A percentile compares a stretch with the other conserved stretches of the same genome.
Conservation (phyloP, 2,329 filamentous ascomycete genomes). For the Ilyonectria robusta region DNA sequence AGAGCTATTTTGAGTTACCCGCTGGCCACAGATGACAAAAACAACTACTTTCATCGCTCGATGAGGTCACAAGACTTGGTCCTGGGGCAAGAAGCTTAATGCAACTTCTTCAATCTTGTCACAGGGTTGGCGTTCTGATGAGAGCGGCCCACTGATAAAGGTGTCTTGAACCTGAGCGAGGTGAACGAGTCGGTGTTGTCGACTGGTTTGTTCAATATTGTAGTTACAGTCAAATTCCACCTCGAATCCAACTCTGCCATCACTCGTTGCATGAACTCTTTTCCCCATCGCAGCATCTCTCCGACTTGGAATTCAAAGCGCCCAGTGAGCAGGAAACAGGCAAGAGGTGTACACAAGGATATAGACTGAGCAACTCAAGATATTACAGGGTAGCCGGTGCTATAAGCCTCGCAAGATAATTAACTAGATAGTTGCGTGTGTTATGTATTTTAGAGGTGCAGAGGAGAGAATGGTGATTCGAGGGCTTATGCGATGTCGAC, state of each 20-base stretch:
- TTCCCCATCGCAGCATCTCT: slow-evolving; percentile 7
- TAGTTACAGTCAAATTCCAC: slow-evolving; percentile 25
- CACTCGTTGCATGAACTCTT: slow-evolving; percentile 10
- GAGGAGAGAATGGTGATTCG: no score
- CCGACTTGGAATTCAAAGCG: slow-evolving; percentile 19
- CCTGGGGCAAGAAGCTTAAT: slow-evolving; percentile 10
- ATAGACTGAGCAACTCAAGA: slow-evolving; percentile 11
- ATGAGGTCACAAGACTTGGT: slow-evolving; percentile 6
- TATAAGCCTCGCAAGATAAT: not conserved
- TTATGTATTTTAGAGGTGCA: no score
- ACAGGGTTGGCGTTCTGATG: not conserved
- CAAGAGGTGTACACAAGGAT: slow-evolving; percentile 22
- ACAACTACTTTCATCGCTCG: not conserved
- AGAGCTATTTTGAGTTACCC: not conserved
- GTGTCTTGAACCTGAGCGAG: not conserved
- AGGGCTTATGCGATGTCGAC: no score
- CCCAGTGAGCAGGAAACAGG: slow-evolving; percentile 25
- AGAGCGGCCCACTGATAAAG: not conserved
- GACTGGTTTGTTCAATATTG: not conserved
- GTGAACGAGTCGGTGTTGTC: slow-evolving; percentile 2
- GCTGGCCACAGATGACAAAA: no score
- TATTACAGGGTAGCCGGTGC: not conserved
- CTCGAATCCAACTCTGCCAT: slow-evolving; percentile 10
- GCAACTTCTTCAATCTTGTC: slow-evolving; percentile 23
- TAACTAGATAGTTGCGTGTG: not conserved